Base-by-base conservation (phyloP, 2,329 filamentous ascomycete genomes). In the Aureobasidium pullulans region DNA sequence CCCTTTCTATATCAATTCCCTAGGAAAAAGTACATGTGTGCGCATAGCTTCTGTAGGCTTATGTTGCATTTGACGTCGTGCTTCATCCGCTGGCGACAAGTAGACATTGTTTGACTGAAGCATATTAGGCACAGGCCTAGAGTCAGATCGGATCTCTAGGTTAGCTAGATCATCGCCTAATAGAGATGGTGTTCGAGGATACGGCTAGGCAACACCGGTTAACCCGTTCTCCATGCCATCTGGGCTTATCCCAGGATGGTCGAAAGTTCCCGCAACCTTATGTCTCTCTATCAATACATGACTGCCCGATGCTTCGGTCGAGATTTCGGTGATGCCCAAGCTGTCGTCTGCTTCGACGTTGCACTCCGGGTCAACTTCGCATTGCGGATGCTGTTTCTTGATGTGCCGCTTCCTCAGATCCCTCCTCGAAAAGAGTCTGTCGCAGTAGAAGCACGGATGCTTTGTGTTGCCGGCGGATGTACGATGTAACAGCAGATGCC, bases 351-450 rank as follows among this genome's bases (percentile, higher is more conserved):
- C 39, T 16, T 16, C 39, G 9, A 2, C 7, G 15, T 9, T 9
- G 15, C 39, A 19, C 4, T 42, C 39, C 5, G 15, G 15, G 19
- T 42, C 39, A 6, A 19, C 6, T 6, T 42, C 39, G n/a, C 39
- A 42, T 9, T 71, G 70, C 2, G 69, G 67, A 57, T 77, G 74
- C 60, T 77, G 76, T 16, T 72, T 68, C 62, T 71, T 76, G 67
- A 77, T 72, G 61, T 77, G 75, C 0, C 74, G 72, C 60, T 67
- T 65, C 16, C 72, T 72, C 4, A 77, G 63, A 61, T 77, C 75
- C 2, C 68, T 66, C 1, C 74, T 71, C 3, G 75, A 77, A 59
- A 77, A 77, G 1, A 72, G 39, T 42, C 39, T 42, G 39, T 42
- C 39, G 39, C 39, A 42, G 15, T 42, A 42, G 39, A 42, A 42